These are phyloP conservation scores for Suillus hirtellus DNA, from an alignment of 768 basidiomycete species.

Conservation along the genomic window DNA sequence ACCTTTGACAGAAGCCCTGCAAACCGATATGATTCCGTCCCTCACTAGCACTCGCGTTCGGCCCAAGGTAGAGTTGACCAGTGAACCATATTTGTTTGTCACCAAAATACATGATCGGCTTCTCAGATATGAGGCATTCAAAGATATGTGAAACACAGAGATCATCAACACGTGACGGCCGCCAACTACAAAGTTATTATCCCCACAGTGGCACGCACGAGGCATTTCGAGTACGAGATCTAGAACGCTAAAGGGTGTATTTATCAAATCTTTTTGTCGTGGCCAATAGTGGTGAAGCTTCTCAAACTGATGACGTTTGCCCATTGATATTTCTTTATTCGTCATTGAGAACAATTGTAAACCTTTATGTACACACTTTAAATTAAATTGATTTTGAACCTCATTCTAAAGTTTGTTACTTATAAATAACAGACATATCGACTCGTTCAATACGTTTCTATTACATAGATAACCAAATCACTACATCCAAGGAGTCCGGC, in stretches of 20 bases:
- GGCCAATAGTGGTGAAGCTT: not conserved
- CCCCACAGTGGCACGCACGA: not conserved
- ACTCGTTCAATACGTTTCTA: not conserved
- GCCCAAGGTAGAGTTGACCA: not conserved
- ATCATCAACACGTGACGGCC: slow-evolving; percentile 3
- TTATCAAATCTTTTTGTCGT: not conserved
- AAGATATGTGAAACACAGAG: not conserved
- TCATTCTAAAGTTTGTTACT: not conserved
- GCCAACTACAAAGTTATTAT: not conserved
- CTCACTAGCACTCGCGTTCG: too few relatives aligned
- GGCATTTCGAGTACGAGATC: not conserved
- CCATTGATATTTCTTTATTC: slow-evolving; percentile 6
- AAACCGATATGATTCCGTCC: too few relatives aligned
- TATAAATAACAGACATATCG: not conserved
- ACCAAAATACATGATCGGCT: not conserved
- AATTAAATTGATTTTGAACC: not conserved
- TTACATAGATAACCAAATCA: not conserved
- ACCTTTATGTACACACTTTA: not conserved
- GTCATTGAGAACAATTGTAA: slow-evolving; percentile 3
- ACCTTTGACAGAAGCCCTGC: not conserved
- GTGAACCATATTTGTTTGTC: not conserved
- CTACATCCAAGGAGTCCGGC: not conserved
- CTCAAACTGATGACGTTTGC: slow-evolving; percentile 5
- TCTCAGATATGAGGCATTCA: not conserved
- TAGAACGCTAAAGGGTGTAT: not conserved